Base-by-base conservation (phyloP, 1,139 yeast genomes). In the Taiozyma sp. region DNA sequence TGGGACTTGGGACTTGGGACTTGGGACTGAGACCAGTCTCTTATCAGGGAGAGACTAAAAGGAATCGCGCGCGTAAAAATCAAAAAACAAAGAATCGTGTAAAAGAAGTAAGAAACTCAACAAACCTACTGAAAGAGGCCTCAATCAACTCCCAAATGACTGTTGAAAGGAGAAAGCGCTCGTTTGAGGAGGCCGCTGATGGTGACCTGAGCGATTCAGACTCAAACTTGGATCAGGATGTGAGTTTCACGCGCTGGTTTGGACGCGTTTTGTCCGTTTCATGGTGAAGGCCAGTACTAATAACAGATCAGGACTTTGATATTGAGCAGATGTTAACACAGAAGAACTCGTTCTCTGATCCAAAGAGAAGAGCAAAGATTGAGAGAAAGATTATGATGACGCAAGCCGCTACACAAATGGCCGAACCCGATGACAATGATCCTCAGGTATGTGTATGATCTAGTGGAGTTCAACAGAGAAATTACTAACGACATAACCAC, bases 261-360 rank as follows among this genome's bases (percentile, higher is more conserved):
- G 19, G 24, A 10, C 24, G 41, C 14, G 7, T 38, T 19, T 9
- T 22, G 24, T 14, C 41, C 14, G 23, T 36, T 22, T 2, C 12
- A 4, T 6, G 28, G 4, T 34, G 3, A 44, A 24, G 16, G 24
- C 24, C n/a, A 19, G 30, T 22, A 29, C 19, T 12, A 40, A 19
- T n/a, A 41, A 40, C n/a, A 14, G 16, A 30, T 30, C 36, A 48
- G 51, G 51, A 54, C 4, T 46, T 53, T 23, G 53, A 59, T 43
- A 48, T 59, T 22, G 59, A 58, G 27, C 49, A 50, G 10, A 52
- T 56, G 42, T 45, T 57, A 45, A 60, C 53, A 2, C 64, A 60
- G 43, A 45, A 47, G 14, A 19, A 51, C 13, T 42, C 50, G 8
- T 39, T 48, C 19, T 49, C 40, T 16, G 44, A 51, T 19, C 50